phyloP scores from a whole-genome alignment of 1,284 basidiomycete species.

The Fomitopsis pinicola region DNA sequence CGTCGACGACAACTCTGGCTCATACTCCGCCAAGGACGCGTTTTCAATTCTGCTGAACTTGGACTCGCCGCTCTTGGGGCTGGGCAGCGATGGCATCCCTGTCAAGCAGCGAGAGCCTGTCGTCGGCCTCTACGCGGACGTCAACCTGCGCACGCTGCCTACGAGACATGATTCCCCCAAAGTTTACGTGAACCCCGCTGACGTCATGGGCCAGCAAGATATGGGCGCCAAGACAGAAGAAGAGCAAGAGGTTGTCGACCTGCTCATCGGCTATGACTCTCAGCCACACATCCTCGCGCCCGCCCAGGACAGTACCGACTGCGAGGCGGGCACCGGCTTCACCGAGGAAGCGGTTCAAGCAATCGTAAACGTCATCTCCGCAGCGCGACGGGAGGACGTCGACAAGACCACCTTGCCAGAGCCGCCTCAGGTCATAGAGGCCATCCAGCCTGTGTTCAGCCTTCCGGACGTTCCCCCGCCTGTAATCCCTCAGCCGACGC shows the following conservation, averaged over 20 bases:
- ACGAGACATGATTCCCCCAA: constrained; percentile 17
- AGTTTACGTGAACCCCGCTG: constrained; percentile 42
- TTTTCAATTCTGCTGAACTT: constrained; percentile 7
- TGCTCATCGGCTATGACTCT: neutral
- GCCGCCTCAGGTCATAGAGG: neutral
- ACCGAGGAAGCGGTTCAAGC: neutral
- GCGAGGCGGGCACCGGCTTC: neutral
- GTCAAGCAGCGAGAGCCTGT: constrained; percentile 10
- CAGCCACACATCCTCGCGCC: neutral
- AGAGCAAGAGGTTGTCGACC: neutral
- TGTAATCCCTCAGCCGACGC: neutral
- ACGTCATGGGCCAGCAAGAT: constrained; percentile 31
- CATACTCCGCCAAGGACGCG: neutral
- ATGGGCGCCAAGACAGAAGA: constrained; percentile 5
- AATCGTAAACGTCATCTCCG: neutral
- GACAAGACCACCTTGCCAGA: neutral
- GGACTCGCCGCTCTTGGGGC: constrained; percentile 5
- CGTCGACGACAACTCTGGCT: neutral
- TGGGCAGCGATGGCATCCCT: neutral
- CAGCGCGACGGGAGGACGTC: neutral
- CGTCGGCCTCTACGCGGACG: constrained; percentile 38
- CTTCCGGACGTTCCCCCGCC: neutral
- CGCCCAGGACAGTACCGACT: neutral
- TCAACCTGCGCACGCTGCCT: constrained; percentile 37
- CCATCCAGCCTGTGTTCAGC: neutral